Percentiles rank a stretch among this genome's conserved stretches.
Conservation (phyloP, 2,329 filamentous ascomycete genomes). For the Cercospora zeae-maydis region DNA sequence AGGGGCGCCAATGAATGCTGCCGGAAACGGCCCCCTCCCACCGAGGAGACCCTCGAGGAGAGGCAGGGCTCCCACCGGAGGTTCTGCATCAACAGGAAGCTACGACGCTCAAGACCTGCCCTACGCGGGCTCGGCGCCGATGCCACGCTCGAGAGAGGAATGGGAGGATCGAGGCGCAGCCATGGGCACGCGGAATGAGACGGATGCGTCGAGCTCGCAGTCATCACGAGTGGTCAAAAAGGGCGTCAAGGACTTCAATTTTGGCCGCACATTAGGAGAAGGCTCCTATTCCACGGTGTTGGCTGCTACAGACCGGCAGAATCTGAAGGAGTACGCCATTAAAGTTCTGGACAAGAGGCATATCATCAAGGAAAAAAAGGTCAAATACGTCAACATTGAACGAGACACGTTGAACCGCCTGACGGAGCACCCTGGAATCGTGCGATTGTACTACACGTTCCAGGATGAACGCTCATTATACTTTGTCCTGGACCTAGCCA, state of each 20-base stretch:
- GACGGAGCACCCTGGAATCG: conserved; percentile 93
- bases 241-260: conserved; percentile 93
- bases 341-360: conserved; percentile 98
- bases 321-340: conserved; percentile 92
- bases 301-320: conserved; percentile 88
- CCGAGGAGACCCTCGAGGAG: conserved; percentile 74
- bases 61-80: conserved; percentile 33
- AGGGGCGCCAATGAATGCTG: conserved; percentile 53
- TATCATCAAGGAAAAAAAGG: conserved; percentile 99
- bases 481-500: conserved; percentile 92
- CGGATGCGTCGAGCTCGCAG: conserved; percentile 73
- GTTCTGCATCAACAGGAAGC: conserved; percentile 23
- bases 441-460: conserved; percentile 96
- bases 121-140: conserved; percentile 46
- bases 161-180: conserved; percentile 97
- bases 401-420: conserved; percentile 95
- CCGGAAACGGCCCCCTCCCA: conserved; percentile 57
- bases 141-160: conserved; percentile 70
- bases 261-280: conserved; percentile 85
- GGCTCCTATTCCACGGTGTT: conserved; percentile 97
- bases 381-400: conserved; percentile 99
- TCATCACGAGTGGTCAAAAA: conserved; percentile 87
- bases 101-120: conserved; percentile 26
- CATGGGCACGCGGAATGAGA: conserved; percentile 73
- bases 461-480: conserved; percentile 95